A percentile compares a stretch with the other conserved stretches of the same genome.
Evolutionary conservation across 306 rosid species (phyloP).

Genomic region (Urtica urens): DNA sequence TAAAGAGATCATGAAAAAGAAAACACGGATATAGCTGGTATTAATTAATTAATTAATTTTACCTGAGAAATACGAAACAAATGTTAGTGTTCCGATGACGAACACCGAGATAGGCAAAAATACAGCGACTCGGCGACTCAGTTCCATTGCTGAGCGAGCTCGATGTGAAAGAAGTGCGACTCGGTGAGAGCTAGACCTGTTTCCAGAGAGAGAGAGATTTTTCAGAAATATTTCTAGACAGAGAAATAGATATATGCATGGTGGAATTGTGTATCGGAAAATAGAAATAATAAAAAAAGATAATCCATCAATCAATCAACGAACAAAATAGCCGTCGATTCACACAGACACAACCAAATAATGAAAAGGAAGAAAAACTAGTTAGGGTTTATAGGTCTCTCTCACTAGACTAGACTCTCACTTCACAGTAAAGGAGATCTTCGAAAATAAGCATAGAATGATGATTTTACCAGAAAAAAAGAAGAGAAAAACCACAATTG

Average conservation of each 20-base stretch:
- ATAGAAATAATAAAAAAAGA: conserved; percentile 7
- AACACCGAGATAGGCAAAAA: neutral
- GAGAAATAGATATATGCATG: neutral
- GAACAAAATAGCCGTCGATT: conserved; percentile 37
- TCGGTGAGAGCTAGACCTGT: neutral
- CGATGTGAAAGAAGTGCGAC: neutral
- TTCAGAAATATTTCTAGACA: neutral
- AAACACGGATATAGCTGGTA: conserved; percentile 14
- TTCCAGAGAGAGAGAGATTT: neutral
- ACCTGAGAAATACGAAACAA: conserved; percentile 27
- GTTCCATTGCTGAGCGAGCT: neutral
- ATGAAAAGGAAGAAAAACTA: too few relatives aligned
- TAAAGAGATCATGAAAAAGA: conserved; percentile 2
- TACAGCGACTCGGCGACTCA: conserved; percentile 4
- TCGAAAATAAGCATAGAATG: conserved; percentile 7
- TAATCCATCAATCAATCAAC: conserved; percentile 21
- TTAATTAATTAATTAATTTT: too few relatives aligned
- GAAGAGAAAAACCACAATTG: neutral
- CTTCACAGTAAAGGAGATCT: neutral
- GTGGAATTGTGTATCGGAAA: neutral
- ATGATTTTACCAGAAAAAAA: conserved; percentile 3
- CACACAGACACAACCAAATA: conserved; percentile 12
- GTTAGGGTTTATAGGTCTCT: conserved; percentile 3
- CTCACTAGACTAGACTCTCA: neutral
- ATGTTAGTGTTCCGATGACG: conserved; percentile 6